A percentile compares a stretch with the other conserved stretches of the same genome.
Evolutionary conservation across 2,329 filamentous ascomycete species (phyloP).

Genomic region (Amphichorda felina): DNA sequence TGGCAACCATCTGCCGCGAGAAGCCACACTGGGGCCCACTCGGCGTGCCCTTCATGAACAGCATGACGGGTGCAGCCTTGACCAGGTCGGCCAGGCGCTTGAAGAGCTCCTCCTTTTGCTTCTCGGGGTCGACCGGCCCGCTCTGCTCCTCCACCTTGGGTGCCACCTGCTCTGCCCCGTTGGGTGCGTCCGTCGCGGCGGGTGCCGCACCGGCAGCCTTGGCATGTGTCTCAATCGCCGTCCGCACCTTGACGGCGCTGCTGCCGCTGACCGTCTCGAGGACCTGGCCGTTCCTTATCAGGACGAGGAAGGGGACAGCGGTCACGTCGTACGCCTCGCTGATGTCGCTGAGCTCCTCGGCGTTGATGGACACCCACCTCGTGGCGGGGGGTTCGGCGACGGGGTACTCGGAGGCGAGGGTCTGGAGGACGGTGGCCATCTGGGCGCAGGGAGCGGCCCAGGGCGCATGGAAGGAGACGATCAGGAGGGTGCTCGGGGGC

Average conservation of each 20-base stretch:
- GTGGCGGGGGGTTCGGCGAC: slow-evolving; percentile 52
- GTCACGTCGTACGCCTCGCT: slow-evolving; percentile 90
- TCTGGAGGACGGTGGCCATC: slow-evolving; percentile 77
- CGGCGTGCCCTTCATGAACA: slow-evolving; percentile 98
- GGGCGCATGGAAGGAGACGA: slow-evolving; percentile 91
- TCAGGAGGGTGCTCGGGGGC: slow-evolving; percentile 57
- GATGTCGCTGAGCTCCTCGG: slow-evolving; percentile 85
- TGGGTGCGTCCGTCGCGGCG: slow-evolving; percentile 19
- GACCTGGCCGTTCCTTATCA: slow-evolving; percentile 63
- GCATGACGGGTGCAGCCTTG: slow-evolving; percentile 92
- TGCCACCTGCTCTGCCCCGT: slow-evolving; percentile 16
- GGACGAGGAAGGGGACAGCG: slow-evolving; percentile 83
- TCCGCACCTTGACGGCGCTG: slow-evolving; percentile 74
- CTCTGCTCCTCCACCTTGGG: slow-evolving; percentile 21
- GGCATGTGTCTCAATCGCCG: slow-evolving; percentile 74
- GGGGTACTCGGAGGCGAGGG: slow-evolving; percentile 79
- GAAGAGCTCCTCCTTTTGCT: slow-evolving; percentile 74
- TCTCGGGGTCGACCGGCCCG: slow-evolving; percentile 32
- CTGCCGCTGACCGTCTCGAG: slow-evolving; percentile 83
- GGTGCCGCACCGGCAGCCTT: slow-evolving; percentile 26
- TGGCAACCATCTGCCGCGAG: slow-evolving; percentile 74
- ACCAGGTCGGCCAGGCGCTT: slow-evolving; percentile 74
- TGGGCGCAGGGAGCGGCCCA: slow-evolving; percentile 95
- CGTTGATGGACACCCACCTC: slow-evolving; percentile 83
- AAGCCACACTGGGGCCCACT: slow-evolving; percentile 85